These are phyloP conservation scores for Globisporangium solare DNA, from an alignment of 352 stramenopile genomes.

Conservation along the genomic window DNA sequence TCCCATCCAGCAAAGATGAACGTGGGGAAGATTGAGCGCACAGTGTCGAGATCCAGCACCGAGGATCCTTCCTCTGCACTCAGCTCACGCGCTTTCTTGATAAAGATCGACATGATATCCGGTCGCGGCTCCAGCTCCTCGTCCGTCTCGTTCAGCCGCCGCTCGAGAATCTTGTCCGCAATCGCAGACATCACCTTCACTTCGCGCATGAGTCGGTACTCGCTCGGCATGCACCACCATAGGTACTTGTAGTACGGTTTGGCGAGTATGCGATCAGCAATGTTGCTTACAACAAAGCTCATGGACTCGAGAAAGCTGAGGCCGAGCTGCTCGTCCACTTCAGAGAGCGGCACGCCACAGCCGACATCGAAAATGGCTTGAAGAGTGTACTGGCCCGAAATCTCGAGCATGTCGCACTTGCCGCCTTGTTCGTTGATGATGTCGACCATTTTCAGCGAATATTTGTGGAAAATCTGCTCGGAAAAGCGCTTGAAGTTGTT, in stretches of 20 bases:
- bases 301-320: constrained; percentile 8
- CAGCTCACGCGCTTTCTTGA: constrained; percentile 38
- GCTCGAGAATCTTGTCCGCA: constrained; percentile 34
- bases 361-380: constrained; percentile 9
- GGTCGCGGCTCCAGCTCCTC: constrained; percentile 25
- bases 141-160: constrained; percentile 27
- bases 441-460: not conserved
- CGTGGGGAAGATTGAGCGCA: constrained; percentile 2
- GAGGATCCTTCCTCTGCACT: constrained; percentile 1
- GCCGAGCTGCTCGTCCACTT: constrained; percentile 11
- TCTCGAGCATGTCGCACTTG: constrained; percentile 4
- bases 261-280: not conserved
- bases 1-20: not conserved
- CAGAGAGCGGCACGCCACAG: constrained; percentile 2
- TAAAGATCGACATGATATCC: constrained; percentile 50
- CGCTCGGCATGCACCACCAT: constrained; percentile 51
- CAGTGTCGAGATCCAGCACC: not conserved
- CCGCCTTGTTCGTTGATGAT: not conserved
- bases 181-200: constrained; percentile 22
- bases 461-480: constrained; percentile 8
- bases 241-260: constrained; percentile 60
- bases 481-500: constrained; percentile 7
- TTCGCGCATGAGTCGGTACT: constrained; percentile 17
- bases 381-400: constrained; percentile 1
- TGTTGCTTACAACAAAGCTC: not conserved